Base-by-base conservation (phyloP, 2,329 filamentous ascomycete species). In the Knufia petricola region DNA sequence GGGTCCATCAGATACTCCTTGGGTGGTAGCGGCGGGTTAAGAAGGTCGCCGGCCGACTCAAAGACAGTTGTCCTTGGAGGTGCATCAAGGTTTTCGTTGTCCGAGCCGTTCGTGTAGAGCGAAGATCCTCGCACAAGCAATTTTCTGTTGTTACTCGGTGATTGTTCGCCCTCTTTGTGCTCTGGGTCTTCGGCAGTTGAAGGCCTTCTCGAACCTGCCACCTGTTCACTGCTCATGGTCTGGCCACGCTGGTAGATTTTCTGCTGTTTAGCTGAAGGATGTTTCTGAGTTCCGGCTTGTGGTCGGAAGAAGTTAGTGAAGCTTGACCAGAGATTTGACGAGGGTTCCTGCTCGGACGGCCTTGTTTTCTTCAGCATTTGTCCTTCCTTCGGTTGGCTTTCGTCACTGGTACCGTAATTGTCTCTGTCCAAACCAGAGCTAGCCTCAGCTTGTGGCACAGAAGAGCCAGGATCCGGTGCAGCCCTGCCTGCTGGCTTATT, bases 31-130 rank as follows among this genome's bases (percentile, higher is more conserved):
- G 88, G 90, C 3, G 92, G 92, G 63, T 90, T 94, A 34, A 98
- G 76, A 2, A 98, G 70, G 64, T 98, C 90, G 9, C 88, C 87
- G 0, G 92, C 92, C 3, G 90, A 89, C 68, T 98, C 92, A 52
- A 98, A 94, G 54, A 98, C 85, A 0, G 87, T 94, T 0, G 92
- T 96, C 59, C 80, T 84, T 0, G 92, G 92, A 3, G 92, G 92
- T 6, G 87, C 83, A 46, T 78, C 72, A 48, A 84, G 64, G 30
- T 63, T 63, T 39, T 69, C 66, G 42, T 60, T 57, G 7, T 64
- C 59, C 6, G 55, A 53, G 36, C 32, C 46, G 34, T 75, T 70
- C 40, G 74, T 68, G 31, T 72, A 62, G 3, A 71, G 56, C 3
- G 75, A 75, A 51, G 75, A 70, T 6, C 75, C 75, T 48, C 73